These are phyloP conservation scores for Blastobotrys capitulatus DNA, from an alignment of 1,139 yeast species.

Conservation along the genomic window DNA sequence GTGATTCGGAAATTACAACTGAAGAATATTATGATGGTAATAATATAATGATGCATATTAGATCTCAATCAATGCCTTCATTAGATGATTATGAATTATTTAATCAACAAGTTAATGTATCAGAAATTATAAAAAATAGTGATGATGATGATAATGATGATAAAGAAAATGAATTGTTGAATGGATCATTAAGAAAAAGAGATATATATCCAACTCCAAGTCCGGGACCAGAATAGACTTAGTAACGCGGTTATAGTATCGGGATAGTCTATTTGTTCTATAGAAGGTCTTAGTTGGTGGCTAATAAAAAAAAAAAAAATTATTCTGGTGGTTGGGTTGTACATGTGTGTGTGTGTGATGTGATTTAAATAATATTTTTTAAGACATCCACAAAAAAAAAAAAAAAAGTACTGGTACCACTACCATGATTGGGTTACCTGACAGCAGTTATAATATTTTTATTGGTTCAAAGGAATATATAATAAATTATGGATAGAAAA, in stretches of 20 bases:
- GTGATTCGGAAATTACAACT: conserved; percentile 8
- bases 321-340: neutral
- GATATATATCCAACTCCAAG: neutral
- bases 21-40: neutral
- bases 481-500: too few species aligned
- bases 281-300: too few species aligned
- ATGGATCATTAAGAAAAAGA: neutral
- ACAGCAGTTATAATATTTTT: too few species aligned
- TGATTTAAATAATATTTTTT: neutral
- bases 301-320: too few species aligned
- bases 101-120: neutral
- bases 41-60: neutral
- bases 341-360: neutral
- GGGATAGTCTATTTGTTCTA: too few species aligned
- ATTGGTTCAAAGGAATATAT: too few species aligned
- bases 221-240: neutral
- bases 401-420: neutral
- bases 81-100: neutral
- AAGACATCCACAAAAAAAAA: neutral
- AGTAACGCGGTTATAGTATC: too few species aligned
- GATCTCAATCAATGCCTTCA: conserved; percentile 6
- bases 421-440: too few species aligned
- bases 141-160: neutral
- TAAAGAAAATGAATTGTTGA: neutral
- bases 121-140: too few species aligned